Base-by-base conservation (phyloP, 805 yeast genomes). In the Saccharomyces cerevisiae region DNA sequence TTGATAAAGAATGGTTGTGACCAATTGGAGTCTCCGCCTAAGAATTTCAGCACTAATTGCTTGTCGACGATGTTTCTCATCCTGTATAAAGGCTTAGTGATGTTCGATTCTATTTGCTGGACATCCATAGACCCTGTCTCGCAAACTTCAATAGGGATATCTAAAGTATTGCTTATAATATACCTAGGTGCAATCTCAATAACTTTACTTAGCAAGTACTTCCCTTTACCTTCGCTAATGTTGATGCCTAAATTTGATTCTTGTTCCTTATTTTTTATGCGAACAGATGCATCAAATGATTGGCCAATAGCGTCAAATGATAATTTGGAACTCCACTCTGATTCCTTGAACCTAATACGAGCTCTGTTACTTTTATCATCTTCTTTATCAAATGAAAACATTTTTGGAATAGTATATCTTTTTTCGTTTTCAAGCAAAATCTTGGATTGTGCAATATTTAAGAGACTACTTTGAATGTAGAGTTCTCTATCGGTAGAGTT, bases 241-340 rank as follows among this genome's bases (percentile, higher is more conserved):
- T 80, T 75, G 28, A 91, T 70, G 13, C 98, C 98, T 11, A 91
- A 71, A 63, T 86, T 83, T 56, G 82, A 80, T 62, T 90, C 96
- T 65, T 66, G 62, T 68, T 81, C 68, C 68, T 69, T 78, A 11
- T 78, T 79, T 43, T 76, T 72, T 1, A 81, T 60, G 41, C 79
- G 79, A 52, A 83, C 67, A 2, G 71, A 70, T 2, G 79, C 73
- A 53, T 83, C 96, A 47, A 79, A 77, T 1, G 83, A 75, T 59
- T 90, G 92, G 0, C 99, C 99, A 53, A 92, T 79, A 3, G 96
- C 95, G 65, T 91, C 97, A 62, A 94, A 83, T 66, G 96, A 84
- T 49, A 89, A 74, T 1, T 89, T 87, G 1, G 74, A 67, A 59
- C 96, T 86, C 80, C 87, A 79, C 6, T 76, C 75, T 0, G 96